phyloP scores from a whole-genome alignment of 495 filamentous ascomycete genomes.

The Hyphodiscus hymeniophilus region DNA sequence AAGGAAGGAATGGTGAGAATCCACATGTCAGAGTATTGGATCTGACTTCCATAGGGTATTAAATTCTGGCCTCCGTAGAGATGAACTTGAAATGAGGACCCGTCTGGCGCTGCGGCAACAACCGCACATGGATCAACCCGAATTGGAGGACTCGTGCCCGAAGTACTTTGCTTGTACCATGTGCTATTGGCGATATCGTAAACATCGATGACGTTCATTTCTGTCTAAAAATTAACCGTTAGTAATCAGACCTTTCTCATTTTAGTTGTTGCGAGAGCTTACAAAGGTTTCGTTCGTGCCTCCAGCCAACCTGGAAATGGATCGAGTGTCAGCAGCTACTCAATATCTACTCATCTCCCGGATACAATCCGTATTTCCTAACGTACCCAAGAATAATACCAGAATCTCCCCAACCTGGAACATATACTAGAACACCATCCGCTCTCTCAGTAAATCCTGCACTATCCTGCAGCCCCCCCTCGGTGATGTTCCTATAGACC shows the following conservation, averaged over 20 bases:
- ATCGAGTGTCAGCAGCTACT: too few species aligned
- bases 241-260: slow-evolving; percentile 8
- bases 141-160: slow-evolving; percentile 50
- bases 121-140: slow-evolving; percentile 71
- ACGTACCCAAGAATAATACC: slow-evolving; percentile 54
- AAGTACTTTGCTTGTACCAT: slow-evolving; percentile 73
- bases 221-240: slow-evolving; percentile 31
- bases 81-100: slow-evolving; percentile 64
- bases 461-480: slow-evolving; percentile 55
- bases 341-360: too few species aligned
- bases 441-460: slow-evolving; percentile 61
- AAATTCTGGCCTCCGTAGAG: slow-evolving; percentile 71
- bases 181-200: slow-evolving; percentile 67
- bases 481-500: slow-evolving; percentile 60
- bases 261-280: too few species aligned
- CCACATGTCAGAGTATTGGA: slow-evolving; percentile 67
- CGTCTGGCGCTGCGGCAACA: slow-evolving; percentile 61
- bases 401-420: slow-evolving; percentile 61
- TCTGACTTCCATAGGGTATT: slow-evolving; percentile 46
- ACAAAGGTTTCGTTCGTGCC: slow-evolving; percentile 52
- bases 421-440: slow-evolving; percentile 60
- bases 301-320: slow-evolving; percentile 39
- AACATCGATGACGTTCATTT: slow-evolving; percentile 65
- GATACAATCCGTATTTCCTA: too few species aligned
- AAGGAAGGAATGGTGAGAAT: slow-evolving; percentile 69